Evolutionary conservation across 2,329 filamentous ascomycete genomes (phyloP).

Genomic region (Chaetomium globosum): DNA sequence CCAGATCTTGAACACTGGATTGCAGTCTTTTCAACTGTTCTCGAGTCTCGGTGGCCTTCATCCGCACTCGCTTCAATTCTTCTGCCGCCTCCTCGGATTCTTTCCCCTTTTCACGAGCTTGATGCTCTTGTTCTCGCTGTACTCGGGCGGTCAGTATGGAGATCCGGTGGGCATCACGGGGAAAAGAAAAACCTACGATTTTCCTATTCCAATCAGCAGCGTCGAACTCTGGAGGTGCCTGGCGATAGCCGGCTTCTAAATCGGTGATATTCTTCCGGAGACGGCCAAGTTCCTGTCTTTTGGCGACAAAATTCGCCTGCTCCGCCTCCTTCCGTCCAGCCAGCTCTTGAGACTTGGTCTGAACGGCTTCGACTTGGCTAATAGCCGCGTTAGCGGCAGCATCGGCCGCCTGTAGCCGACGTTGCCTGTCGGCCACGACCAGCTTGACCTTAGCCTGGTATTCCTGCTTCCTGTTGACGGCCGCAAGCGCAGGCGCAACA

Average conservation of each 20-base stretch:
- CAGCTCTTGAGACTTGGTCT: constrained; percentile 48
- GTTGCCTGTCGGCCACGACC: constrained; percentile 59
- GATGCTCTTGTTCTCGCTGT: constrained; percentile 64
- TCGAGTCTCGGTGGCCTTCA: constrained; percentile 46
- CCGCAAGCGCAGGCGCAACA: constrained; percentile 67
- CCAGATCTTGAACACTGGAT: constrained; percentile 59
- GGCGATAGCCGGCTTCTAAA: constrained; percentile 65
- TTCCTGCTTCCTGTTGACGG: constrained; percentile 68
- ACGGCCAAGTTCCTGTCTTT: constrained; percentile 54
- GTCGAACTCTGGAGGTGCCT: constrained; percentile 69
- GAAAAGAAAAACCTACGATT: constrained; percentile 58
- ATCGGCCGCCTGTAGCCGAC: constrained; percentile 58
- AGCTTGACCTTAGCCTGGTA: constrained; percentile 64
- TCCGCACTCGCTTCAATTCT: constrained; percentile 42
- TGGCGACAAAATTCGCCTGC: constrained; percentile 51
- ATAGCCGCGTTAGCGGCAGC: constrained; percentile 51
- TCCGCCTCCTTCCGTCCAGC: constrained; percentile 59
- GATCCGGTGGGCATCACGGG: not conserved
- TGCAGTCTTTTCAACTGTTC: constrained; percentile 46
- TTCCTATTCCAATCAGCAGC: constrained; percentile 69
- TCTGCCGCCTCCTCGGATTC: constrained; percentile 44
- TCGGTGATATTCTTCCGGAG: constrained; percentile 61
- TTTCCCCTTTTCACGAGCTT: constrained; percentile 54
- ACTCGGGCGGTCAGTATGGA: constrained; percentile 35
- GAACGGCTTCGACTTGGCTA: constrained; percentile 46